Evolutionary conservation across 371 early-diverging fungal genomes (phyloP), one percentile per base, ranked within the genome.

Genomic region (Coemansia sp.): DNA sequence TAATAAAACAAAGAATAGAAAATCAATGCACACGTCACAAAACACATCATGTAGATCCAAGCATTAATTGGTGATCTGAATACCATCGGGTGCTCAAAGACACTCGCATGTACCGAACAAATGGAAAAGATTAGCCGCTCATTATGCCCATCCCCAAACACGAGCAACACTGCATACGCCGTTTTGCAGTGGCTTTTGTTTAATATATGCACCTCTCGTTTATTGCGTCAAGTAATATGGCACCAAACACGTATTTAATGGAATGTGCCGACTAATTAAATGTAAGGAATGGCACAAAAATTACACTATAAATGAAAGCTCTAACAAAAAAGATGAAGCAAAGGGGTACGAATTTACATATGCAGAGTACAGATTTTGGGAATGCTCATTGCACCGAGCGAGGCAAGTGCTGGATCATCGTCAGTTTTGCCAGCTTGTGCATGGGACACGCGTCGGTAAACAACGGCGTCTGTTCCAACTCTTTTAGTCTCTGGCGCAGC

Each of bases 101-200:
- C 32, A 32, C 32, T 9, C 32, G 32, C 32, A 32, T 32, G 32
- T 32, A 32, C 32, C 32, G 32, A 32, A 32, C 32, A 32, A 32
- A 9, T 32, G 11, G 9, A 32, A 32, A 9, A 11, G 9, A 32
- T 32, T 32, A 32, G 32, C 32, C 32, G 32, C 32, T 9, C 32
- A 32, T 32, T 32, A 32, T 32, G 32, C 32, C 32, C 11, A 32
- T 32, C 32, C 32, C 2, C 32, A 32, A 32, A 32, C 32, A 32
- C 82, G 86, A 73, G 86, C 84, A 40, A 84, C 99, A 81, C 90
- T 89, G 87, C 85, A 80, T 72, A 92, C 92, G 82, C 8, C 8
- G 52, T 24, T 52, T n/a, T 11, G 17, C 24, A 19, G 49, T 52
- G 11, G n/a, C 24, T 19, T n/a, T 52, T 1, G 52, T 32, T 32